Base-by-base conservation (phyloP, 2,329 filamentous ascomycete species). In the Ophidiomyces ophidiicola region DNA sequence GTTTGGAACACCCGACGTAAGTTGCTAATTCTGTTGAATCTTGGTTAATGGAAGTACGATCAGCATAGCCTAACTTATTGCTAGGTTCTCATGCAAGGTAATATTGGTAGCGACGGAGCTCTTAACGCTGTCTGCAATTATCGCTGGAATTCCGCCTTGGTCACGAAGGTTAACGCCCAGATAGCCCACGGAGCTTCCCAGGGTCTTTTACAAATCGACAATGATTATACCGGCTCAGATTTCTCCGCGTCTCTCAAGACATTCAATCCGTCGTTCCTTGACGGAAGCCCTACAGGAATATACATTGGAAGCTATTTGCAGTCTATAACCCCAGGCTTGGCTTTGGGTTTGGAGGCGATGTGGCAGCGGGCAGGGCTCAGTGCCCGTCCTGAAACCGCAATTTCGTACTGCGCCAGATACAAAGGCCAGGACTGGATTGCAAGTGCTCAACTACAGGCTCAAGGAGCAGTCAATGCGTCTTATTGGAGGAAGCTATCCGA, bases 281-380 rank as follows among this genome's bases (percentile, higher is more conserved):
- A 96, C 59, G 88, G 90, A 43, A 85, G 86, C 41, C 64, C 94
- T 36, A 98, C 88, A 18, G 90, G 90, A 53, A 94, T 96, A 64
- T 85, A 85, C 60, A 87, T 98, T 55, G 87, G 84, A 53, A 90
- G 82, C 69, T 96, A 96, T 66, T 74, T 98, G 44, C 90, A 98
- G 65, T 83, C 86, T 36, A 68, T 98, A 46, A 98, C 90, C 28
- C 82, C 85, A 45, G 80, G 75, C 54, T 74, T 98, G 46, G 76
- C 88, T 34, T 70, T 98, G 38, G 90, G 90, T 51, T 71, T 96
- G 45, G 90, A 98, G 66, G 81, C 81, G 40, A 80, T 98, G 52
- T 94, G 85, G 85, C 88, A 94, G 67, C 83, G 87, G 57, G 75
- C 80, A 37, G 82, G 80, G 35, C 72, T 90, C 52, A 81, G 78